Evolutionary conservation across 2,329 filamentous ascomycete species (phyloP).

Genomic region (Colletotrichum falcatum): DNA sequence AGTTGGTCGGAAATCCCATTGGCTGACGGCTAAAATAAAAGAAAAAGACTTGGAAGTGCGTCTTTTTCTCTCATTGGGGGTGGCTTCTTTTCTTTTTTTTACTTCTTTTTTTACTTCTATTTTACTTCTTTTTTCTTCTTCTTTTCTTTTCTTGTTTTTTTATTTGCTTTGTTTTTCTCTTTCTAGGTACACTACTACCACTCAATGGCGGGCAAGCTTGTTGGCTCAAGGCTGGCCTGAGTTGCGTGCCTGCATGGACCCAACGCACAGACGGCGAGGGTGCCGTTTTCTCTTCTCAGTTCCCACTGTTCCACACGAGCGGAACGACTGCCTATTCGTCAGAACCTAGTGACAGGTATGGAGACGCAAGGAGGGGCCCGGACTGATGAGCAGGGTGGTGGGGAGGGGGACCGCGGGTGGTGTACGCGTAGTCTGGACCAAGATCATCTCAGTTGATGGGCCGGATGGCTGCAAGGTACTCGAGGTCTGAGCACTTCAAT

Average conservation of each 20-base stretch:
- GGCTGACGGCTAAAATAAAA: slow-evolving; percentile 26
- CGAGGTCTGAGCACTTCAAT: slow-evolving; percentile 7
- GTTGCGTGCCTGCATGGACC: slow-evolving; percentile 38
- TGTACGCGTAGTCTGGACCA: slow-evolving; percentile 11
- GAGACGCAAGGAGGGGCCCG: slow-evolving; percentile 7
- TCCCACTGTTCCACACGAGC: slow-evolving; percentile 38
- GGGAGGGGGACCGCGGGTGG: slow-evolving; percentile 17
- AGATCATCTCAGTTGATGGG: background rate
- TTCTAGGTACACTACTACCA: background rate
- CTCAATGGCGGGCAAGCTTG: slow-evolving; percentile 5
- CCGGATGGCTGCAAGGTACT: slow-evolving; percentile 8
- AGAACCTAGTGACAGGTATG: background rate
- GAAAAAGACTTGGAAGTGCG: slow-evolving; percentile 20
- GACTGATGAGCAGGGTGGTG: slow-evolving; percentile 4
- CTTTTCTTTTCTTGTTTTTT: slow-evolving; percentile 13
- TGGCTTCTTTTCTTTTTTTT: background rate
- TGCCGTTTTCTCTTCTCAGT: slow-evolving; percentile 27
- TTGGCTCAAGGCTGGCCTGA: slow-evolving; percentile 25
- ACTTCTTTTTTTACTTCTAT: background rate
- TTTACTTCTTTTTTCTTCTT: background rate
- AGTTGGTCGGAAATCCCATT: slow-evolving; percentile 27
- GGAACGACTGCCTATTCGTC: slow-evolving; percentile 39
- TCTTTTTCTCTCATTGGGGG: slow-evolving; percentile 27
- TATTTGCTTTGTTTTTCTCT: background rate
- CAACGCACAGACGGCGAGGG: slow-evolving; percentile 39